Evolutionary conservation across 2,329 filamentous ascomycete genomes (phyloP).

Genomic region (Hymenoscyphus infarciens): DNA sequence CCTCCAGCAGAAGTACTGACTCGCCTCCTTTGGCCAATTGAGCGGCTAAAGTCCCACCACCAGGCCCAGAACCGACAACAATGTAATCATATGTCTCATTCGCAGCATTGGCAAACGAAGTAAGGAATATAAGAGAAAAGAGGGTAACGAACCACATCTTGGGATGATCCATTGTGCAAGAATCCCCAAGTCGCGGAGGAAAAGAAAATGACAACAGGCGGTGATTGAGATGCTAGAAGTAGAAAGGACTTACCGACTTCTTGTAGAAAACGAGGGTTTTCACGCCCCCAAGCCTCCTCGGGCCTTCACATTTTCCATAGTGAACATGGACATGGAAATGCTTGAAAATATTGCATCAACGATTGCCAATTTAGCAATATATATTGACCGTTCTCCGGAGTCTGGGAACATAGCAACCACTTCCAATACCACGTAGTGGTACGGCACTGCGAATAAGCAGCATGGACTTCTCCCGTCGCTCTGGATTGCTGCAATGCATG

Average conservation of each 20-base stretch:
- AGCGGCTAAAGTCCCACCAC: conserved; percentile 48
- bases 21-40: conserved; percentile 49
- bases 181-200: no score
- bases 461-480: neutral
- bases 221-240: neutral
- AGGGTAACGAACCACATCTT: neutral
- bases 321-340: neutral
- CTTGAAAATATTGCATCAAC: neutral
- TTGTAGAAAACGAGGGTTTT: neutral
- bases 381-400: neutral
- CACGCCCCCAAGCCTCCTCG: neutral
- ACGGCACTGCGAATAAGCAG: neutral
- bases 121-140: conserved; percentile 1
- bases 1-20: conserved; percentile 52
- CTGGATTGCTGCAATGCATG: neutral
- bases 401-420: neutral
- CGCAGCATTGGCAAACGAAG: neutral
- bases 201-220: neutral
- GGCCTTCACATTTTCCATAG: neutral
- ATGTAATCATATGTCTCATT: conserved; percentile 14
- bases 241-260: neutral
- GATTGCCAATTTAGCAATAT: neutral
- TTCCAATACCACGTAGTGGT: neutral
- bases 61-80: conserved; percentile 50
- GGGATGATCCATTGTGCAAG: neutral